Conservation (phyloP, 129 eudicot genomes). For the Rutidosis leptorrhynchoides region DNA sequence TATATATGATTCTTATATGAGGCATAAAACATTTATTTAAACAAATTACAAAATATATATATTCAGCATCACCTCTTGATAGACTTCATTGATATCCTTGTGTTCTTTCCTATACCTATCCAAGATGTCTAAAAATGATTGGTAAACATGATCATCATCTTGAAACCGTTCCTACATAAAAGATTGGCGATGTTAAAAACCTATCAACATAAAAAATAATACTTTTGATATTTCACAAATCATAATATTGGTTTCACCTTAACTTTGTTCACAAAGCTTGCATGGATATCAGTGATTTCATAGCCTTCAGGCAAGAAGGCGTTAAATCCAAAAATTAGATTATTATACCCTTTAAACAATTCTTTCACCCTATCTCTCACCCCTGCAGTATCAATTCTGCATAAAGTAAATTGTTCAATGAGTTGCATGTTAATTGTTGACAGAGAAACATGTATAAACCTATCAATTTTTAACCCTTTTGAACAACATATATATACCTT, state of each 20-base stretch:
- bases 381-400: slow-evolving; percentile 84
- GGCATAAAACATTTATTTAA: not conserved
- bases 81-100: slow-evolving; percentile 79
- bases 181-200: not conserved
- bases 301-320: slow-evolving; percentile 92
- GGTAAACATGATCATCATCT: slow-evolving; percentile 79
- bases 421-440: slow-evolving; percentile 21
- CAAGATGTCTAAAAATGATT: slow-evolving; percentile 78
- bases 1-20: not conserved
- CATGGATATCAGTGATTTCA: slow-evolving; percentile 77
- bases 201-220: slow-evolving; percentile 12
- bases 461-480: slow-evolving; percentile 4
- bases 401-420: slow-evolving; percentile 11
- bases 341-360: slow-evolving; percentile 75
- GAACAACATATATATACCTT: slow-evolving; percentile 42
- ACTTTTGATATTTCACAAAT: not conserved
- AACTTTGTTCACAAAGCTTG: slow-evolving; percentile 89
- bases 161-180: slow-evolving; percentile 71
- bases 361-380: slow-evolving; percentile 91
- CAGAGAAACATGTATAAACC: not conserved
- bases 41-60: not conserved
- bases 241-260: slow-evolving; percentile 50
- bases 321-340: slow-evolving; percentile 74
- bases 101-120: slow-evolving; percentile 85
- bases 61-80: slow-evolving; percentile 59